Evolutionary conservation across 1,139 yeast genomes (phyloP).

Genomic region (Saccharomycopsis crataegensis): DNA sequence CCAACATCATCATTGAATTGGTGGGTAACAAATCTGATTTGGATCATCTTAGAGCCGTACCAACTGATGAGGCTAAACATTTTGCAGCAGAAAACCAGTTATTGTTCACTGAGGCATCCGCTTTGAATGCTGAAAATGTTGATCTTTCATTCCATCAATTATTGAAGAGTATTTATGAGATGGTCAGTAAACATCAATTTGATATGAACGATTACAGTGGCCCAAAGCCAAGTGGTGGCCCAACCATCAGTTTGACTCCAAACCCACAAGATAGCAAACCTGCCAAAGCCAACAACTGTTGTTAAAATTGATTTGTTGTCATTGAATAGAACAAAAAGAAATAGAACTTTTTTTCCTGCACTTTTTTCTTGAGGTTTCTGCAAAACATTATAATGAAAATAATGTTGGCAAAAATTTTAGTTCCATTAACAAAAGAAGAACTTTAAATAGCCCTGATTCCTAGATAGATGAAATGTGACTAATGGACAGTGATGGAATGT

Average conservation of each 20-base stretch:
- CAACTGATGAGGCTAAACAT: slow-evolving; percentile 94
- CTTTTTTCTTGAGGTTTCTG: too few relatives aligned
- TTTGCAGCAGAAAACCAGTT: slow-evolving; percentile 92
- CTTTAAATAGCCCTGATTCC: too few relatives aligned
- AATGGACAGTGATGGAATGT: too few relatives aligned
- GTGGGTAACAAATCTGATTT: slow-evolving; percentile 96
- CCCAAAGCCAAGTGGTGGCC: slow-evolving; percentile 62
- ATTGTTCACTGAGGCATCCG: slow-evolving; percentile 95
- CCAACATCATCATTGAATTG: slow-evolving; percentile 90
- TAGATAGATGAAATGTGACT: too few relatives aligned
- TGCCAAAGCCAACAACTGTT: slow-evolving; percentile 57
- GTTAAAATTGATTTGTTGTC: slow-evolving; percentile 47
- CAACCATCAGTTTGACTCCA: slow-evolving; percentile 88
- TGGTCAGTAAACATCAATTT: slow-evolving; percentile 80
- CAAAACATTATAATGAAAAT: too few relatives aligned
- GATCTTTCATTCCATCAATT: slow-evolving; percentile 91
- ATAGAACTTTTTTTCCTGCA: slow-evolving; percentile 26
- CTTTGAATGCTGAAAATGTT: slow-evolving; percentile 89
- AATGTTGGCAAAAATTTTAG: neutral
- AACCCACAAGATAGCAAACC: slow-evolving; percentile 76
- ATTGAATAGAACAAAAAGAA: slow-evolving; percentile 34
- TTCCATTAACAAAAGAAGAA: neutral
- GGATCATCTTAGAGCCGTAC: slow-evolving; percentile 92
- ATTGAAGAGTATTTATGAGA: slow-evolving; percentile 85
- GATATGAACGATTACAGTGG: slow-evolving; percentile 55